Base-by-base conservation (phyloP, 108 stramenopile species). In the Cyclotella atomus region DNA sequence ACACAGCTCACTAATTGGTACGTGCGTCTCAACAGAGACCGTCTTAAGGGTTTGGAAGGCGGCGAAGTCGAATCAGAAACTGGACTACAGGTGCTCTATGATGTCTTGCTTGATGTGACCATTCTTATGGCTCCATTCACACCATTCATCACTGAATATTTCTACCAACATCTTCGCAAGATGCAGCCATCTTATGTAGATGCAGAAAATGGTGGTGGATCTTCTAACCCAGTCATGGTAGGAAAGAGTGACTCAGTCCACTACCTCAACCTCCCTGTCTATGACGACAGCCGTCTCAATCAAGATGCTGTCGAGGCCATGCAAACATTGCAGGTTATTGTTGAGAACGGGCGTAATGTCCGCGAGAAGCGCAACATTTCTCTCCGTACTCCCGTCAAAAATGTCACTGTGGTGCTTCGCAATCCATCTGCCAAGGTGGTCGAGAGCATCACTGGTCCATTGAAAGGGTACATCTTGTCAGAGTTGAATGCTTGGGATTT, bases 1-100 rank as follows among this genome's bases (percentile, higher is more conserved):
- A 91, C 93, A 10, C 93, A 98, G 70, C 92, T 99, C 10, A 99
- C 99, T 28, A 99, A 99, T 83, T 98, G 97, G 98, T 99, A 99
- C 75, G 95, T 99, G 25, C 95, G 98, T 29, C 81, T 99, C 55
- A 99, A 99, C 85, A 95, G 99, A 50, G 91, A 90, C 65, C 95
- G 99, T n/a, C 94, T 99, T 56, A 99, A 99, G 87, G 98, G 98
- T 43, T 63, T 84, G 45, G 96, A 97, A 60, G 94, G 89, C 9
- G 90, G 88, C 20, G 90, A 92, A 55, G 69, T 70, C 15, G 94
- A 97, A 45, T 80, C 96, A 15, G 83, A 87, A 66, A 78, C 76
- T 34, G 97, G 97, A n/a, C 73, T 99, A 30, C 94, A 95, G 73
- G 94, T 97, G 15, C 85, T 99, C 19, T 99, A 98, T 74, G 95